A percentile compares a stretch with the other conserved stretches of the same genome.
phyloP scores from a whole-genome alignment of 2,329 filamentous ascomycete genomes.

The Thielaviopsis musarum region DNA sequence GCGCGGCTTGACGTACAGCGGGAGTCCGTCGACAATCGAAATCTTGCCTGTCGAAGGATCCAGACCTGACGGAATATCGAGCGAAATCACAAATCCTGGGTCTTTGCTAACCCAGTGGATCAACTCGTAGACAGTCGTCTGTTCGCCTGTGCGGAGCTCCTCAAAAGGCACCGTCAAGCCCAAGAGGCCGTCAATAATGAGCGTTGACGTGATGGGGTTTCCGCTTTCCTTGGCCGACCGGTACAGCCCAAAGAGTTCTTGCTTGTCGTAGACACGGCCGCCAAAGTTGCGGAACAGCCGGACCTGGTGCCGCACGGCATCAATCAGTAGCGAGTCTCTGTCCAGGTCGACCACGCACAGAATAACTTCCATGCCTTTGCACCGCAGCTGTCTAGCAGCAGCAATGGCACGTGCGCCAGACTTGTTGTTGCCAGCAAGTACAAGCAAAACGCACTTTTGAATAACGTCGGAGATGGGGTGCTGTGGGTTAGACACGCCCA shows the following conservation, averaged over 20 bases:
- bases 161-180: conserved; percentile 80
- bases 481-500: conserved; percentile 24
- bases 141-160: conserved; percentile 66
- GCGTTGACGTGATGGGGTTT: conserved; percentile 37
- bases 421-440: conserved; percentile 92
- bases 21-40: conserved; percentile 53
- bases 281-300: conserved; percentile 73
- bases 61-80: conserved; percentile 84
- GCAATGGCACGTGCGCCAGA: conserved; percentile 72
- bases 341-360: conserved; percentile 76
- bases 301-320: conserved; percentile 65
- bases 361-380: conserved; percentile 64
- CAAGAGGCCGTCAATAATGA: conserved; percentile 79
- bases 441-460: conserved; percentile 35
- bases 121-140: conserved; percentile 70
- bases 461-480: conserved; percentile 16
- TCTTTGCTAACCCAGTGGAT: conserved; percentile 89
- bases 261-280: conserved; percentile 49
- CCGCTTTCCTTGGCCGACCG: conserved; percentile 24
- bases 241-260: conserved; percentile 43
- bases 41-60: conserved; percentile 59
- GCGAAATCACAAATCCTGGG: conserved; percentile 63
- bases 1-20: conserved; percentile 64
- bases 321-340: conserved; percentile 62
- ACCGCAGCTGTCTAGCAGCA: conserved; percentile 71